These are phyloP conservation scores for Rhododendron vialii DNA, from an alignment of 148 eudicot genomes.

Conservation along the genomic window DNA sequence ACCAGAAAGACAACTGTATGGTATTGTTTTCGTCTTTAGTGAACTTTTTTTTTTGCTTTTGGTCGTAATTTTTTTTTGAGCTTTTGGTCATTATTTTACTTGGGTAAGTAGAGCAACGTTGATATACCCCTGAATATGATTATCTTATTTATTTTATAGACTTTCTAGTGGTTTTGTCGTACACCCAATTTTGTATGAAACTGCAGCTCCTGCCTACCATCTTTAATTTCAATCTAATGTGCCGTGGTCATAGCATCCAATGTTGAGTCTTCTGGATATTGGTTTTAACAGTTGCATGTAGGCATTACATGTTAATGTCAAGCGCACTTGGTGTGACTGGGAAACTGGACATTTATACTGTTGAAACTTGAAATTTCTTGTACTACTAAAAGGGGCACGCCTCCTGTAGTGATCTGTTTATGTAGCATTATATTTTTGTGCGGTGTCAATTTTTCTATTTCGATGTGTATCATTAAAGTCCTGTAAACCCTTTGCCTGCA, in stretches of 20 bases:
- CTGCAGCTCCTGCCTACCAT: neutral
- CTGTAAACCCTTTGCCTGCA: too few species aligned
- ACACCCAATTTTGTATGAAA: neutral
- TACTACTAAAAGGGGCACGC: neutral
- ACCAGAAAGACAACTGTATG: too few species aligned
- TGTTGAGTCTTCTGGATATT: too few species aligned
- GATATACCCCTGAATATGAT: neutral
- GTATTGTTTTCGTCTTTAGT: too few species aligned
- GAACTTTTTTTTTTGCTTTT: too few species aligned
- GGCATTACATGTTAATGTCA: neutral
- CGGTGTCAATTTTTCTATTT: too few species aligned
- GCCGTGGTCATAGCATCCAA: neutral
- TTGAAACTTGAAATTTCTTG: neutral
- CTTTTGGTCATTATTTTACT: conserved; percentile 40
- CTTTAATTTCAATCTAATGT: neutral
- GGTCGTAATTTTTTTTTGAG: too few species aligned
- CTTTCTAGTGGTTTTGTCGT: neutral
- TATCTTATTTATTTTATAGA: neutral
- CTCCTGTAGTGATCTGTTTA: too few species aligned
- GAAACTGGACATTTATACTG: neutral
- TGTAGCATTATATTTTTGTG: too few species aligned
- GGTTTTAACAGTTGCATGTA: neutral
- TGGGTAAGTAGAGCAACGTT: conserved; percentile 46
- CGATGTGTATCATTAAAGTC: too few species aligned
- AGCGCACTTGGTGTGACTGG: neutral